Conservation (phyloP, 768 basidiomycete genomes). For the Tephrocybe sp. region DNA sequence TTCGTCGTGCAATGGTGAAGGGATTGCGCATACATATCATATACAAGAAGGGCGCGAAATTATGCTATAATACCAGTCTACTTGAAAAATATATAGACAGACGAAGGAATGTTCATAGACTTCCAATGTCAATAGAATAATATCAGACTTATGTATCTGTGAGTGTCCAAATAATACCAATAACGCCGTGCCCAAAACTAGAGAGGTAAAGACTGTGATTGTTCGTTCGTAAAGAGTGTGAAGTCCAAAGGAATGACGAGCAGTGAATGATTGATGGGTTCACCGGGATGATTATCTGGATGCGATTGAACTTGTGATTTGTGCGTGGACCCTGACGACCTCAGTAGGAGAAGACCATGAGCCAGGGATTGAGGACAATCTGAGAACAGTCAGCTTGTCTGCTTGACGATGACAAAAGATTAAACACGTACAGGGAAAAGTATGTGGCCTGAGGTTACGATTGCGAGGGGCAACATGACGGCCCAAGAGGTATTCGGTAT, state of each 20-base stretch:
- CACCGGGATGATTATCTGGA: not conserved
- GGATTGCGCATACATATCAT: not conserved
- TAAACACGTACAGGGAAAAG: constrained; percentile 64
- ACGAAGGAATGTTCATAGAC: constrained; percentile 7
- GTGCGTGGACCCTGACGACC: not conserved
- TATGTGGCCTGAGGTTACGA: constrained; percentile 66
- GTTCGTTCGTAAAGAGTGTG: constrained; percentile 9
- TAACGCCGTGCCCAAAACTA: constrained; percentile 6
- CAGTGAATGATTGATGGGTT: constrained; percentile 5
- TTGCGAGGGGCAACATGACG: constrained; percentile 71
- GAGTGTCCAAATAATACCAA: constrained; percentile 8
- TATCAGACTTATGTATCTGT: not conserved
- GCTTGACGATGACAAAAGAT: not conserved
- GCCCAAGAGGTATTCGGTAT: constrained; percentile 69
- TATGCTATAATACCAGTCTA: constrained; percentile 11
- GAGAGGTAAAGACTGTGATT: constrained; percentile 1
- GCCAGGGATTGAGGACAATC: constrained; percentile 86
- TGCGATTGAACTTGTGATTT: too few species aligned
- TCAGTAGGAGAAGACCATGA: constrained; percentile 80
- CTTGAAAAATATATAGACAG: constrained; percentile 12
- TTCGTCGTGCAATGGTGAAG: not conserved
- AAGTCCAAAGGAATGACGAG: constrained; percentile 8
- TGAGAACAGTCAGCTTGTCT: constrained; percentile 22
- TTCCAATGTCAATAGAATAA: constrained; percentile 14
- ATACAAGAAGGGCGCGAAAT: constrained; percentile 5